Base-by-base conservation (phyloP, 768 basidiomycete genomes). In the Leccinum subtestaceum region DNA sequence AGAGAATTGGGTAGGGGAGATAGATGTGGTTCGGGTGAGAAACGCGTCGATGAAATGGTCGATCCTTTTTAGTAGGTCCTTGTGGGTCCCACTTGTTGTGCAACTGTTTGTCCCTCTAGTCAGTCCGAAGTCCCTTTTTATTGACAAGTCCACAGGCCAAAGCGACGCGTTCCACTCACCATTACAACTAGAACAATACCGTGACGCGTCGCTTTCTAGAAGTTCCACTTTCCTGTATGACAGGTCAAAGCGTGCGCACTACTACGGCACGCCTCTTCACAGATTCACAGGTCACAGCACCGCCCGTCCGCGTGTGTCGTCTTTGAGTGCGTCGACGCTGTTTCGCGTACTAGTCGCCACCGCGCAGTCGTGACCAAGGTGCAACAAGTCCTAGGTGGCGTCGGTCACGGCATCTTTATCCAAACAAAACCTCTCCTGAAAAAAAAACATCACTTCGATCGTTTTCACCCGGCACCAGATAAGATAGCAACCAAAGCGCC, bases 21-120 rank as follows among this genome's bases (percentile, higher is more conserved):
- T 60, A 57, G 31, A 66, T 12, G 52, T 66, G 55, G 63, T 62
- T 62, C 7, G 64, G 21, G 60, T 58, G 61, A 60, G 60, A 65
- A 43, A 63, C 72, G 69, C 71, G 72, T 71, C 67, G 63, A 58
- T 61, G 66, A 32, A 55, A 52, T 58, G 62, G 52, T 7, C 12
- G 32, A 61, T 64, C 72, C 63, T 52, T 66, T 72, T 74, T 74
- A 63, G 72, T 73, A 69, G 72, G 65, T 72, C 61, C 67, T 36
- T 73, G 72, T 73, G 62, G 72, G 72, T 73, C 72, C 72, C 72
- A 34, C 17, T 47, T 74, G 65, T 71, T 72, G 63, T 74, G 72
- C 52, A 60, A 49, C 56, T 72, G 67, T 72, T 72, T 74, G 61
- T 56, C 49, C 56, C 40, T 31, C 4, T 17, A 11, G 19, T 15